Base-by-base conservation (phyloP, 441 rosid genomes). In the Jatropha multifida region DNA sequence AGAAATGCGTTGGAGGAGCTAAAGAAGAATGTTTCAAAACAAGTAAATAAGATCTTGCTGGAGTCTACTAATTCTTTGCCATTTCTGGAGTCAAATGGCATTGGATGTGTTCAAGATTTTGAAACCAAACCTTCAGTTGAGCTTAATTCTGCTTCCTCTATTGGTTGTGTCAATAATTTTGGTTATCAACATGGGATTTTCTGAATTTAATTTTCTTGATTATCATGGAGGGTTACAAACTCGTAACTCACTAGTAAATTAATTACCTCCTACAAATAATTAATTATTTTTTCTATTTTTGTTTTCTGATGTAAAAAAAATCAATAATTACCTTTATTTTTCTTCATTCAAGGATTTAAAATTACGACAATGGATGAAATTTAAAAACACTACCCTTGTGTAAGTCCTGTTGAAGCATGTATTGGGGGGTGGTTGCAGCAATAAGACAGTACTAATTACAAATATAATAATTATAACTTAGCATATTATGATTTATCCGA, bases 1-100 rank as follows among this genome's bases (percentile, higher is more conserved):
- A 48, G 62, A 55, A 59, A 49, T 63, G 80, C 80, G 17, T 7
- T 77, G 72, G 74, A 68, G 32, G 77, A 68, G 67, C 73, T 89
- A 46, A 85, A 84, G 81, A 73, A 44, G 32, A 63, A 55, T 52
- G 74, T 76, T n/a, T 23, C 63, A 12, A 48, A 60, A 27, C 68
- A 70, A 17, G 20, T 32, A 10, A 69, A 46, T 66, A 69, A 61
- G 48, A 9, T 74, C 37, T 63, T 74, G 74, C 38, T 70, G 6
- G 79, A 74, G 51, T 76, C 81, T 14, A 15, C 40, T 13, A 72
- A 63, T 56, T 68, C 56, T 13, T 74, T 67, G 5, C 81, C 68
- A 46, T 68, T 73, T 66, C 71, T 63, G 9, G 65, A 54, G 1
- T 70, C 64, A n/a, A 62, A 78, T 64, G 71, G 18, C 13, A 18